Percentiles rank a stretch among this genome's conserved stretches.
Conservation (phyloP, 2,329 filamentous ascomycete species). For the Penicillium sp. region DNA sequence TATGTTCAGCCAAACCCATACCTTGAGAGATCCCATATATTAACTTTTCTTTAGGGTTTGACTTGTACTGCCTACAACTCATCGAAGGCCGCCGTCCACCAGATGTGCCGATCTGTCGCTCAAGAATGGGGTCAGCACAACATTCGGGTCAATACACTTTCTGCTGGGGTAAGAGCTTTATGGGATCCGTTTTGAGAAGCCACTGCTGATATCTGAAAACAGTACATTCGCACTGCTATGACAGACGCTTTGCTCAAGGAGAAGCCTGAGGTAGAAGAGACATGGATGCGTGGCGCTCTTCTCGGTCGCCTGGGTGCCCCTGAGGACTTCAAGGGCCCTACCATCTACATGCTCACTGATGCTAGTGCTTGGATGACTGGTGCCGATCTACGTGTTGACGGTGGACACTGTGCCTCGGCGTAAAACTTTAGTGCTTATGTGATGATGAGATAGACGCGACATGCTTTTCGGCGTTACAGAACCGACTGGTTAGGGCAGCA, state of each 20-base stretch:
- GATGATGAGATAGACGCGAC: slow-evolving; percentile 10
- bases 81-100: slow-evolving; percentile 51
- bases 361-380: slow-evolving; percentile 43
- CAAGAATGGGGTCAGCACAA: slow-evolving; percentile 57
- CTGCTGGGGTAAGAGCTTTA: slow-evolving; percentile 57
- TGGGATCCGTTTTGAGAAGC: neutral
- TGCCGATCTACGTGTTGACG: slow-evolving; percentile 41
- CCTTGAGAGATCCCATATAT: neutral
- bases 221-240: slow-evolving; percentile 53
- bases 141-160: slow-evolving; percentile 80
- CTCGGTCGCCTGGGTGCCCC: slow-evolving; percentile 51
- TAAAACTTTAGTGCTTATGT: slow-evolving; percentile 9
- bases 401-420: slow-evolving; percentile 40
- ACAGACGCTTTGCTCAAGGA: slow-evolving; percentile 46
- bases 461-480: slow-evolving; percentile 12
- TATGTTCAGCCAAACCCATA: slow-evolving; percentile 16
- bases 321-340: slow-evolving; percentile 39
- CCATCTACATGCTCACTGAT: slow-evolving; percentile 39
- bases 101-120: slow-evolving; percentile 50
- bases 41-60: slow-evolving; percentile 47
- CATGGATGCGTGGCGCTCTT: slow-evolving; percentile 55
- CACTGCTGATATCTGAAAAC: neutral
- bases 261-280: slow-evolving; percentile 53
- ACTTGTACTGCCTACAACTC: slow-evolving; percentile 62
- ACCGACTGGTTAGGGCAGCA: neutral